Base-by-base conservation (phyloP, 2,329 filamentous ascomycete genomes). In the Orbilia blumenaviensis region DNA sequence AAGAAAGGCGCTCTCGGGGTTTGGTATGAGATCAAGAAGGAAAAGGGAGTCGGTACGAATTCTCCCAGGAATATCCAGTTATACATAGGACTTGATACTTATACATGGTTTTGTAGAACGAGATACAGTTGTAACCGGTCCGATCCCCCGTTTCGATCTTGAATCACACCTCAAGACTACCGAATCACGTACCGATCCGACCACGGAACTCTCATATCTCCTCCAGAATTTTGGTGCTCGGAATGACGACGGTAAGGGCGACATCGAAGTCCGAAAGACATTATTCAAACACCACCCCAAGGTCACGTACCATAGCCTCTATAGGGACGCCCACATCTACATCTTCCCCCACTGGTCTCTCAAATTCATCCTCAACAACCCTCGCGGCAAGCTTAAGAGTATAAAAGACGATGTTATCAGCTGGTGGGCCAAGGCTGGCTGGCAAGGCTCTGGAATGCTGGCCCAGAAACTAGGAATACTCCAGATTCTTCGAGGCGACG, bases 341-440 rank as follows among this genome's bases (percentile, higher is more conserved):
- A 89, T 99, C 78, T 92, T 99, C 79, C 95, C 95, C 0, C 89
- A 89, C 79, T 98, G 95, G 94, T 88, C 96, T 7, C 88, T 97
- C 80, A 90, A 96, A 64, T 91, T 97, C 82, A 88, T 96, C 44
- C 73, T 77, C 18, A 69, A 44, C 14, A 88, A 88, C 71, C 86
- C 87, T 77, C 96, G 97, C 80, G 90, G 94, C 29, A 89, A 88
- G 9, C 88, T 99, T 78, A 92, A 97, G 80, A 96, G 90, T 67
- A 89, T 99, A 54, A 92, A 91, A 32, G 94, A 98, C 82, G 94
- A 98, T 81, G 89, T 97, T 4, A 86, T 98, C 14, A 93, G 94
- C 5, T 97, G 92, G 91, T 97, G 94, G 93, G 92, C 94, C 34
- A 98, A 98, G 82, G 89, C 94, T 0, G 89, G 90, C 66, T 99